These are phyloP conservation scores for Trichoderma simmonsii DNA, from an alignment of 2,329 filamentous ascomycete genomes.

Conservation along the genomic window DNA sequence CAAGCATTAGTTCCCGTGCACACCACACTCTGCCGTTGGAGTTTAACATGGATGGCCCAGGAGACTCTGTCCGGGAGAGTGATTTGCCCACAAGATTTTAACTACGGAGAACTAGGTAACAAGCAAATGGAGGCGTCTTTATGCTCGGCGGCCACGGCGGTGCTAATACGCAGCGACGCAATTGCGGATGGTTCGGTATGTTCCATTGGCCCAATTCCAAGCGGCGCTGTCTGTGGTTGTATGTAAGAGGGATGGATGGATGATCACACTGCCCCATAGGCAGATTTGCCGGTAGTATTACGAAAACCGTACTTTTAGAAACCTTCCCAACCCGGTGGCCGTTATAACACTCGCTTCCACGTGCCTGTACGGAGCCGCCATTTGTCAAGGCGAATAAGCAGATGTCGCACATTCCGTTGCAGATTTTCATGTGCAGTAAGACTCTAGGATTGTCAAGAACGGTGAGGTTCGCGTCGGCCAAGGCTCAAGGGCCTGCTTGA, in stretches of 20 bases:
- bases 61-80: background rate
- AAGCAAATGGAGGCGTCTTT: background rate
- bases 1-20: constrained; percentile 15
- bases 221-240: background rate
- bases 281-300: background rate
- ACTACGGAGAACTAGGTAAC: background rate
- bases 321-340: background rate
- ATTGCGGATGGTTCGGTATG: background rate
- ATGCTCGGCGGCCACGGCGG: background rate
- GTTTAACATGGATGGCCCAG: background rate
- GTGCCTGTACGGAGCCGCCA: background rate
- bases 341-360: background rate
- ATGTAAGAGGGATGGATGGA: background rate
- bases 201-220: background rate
- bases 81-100: background rate
- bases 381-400: background rate
- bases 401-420: background rate
- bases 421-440: background rate
- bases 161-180: background rate
- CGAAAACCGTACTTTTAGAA: background rate
- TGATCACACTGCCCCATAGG: background rate
- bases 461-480: background rate
- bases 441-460: background rate
- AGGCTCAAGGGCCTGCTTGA: background rate
- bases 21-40: constrained; percentile 8